These are phyloP conservation scores for Hibiscus syriacus DNA, from an alignment of 345 rosid species.

Conservation along the genomic window DNA sequence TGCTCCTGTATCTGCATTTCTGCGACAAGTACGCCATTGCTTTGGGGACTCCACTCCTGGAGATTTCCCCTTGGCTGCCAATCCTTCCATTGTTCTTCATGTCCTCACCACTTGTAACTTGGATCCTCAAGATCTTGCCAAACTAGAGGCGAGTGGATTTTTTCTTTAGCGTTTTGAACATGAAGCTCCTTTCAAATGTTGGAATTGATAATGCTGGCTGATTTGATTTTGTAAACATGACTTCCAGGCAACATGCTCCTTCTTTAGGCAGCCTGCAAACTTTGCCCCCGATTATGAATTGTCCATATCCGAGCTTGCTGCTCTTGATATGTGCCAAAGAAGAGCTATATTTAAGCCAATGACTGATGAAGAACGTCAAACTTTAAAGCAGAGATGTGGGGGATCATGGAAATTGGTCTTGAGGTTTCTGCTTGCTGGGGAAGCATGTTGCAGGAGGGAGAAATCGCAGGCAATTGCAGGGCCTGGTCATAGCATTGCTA, in stretches of 20 bases:
- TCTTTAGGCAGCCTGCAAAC: slow-evolving; percentile 92
- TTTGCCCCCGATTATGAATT: slow-evolving; percentile 69
- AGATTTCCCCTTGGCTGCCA: slow-evolving; percentile 93
- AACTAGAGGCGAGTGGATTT: slow-evolving; percentile 69
- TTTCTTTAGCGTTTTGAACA: slow-evolving; percentile 1
- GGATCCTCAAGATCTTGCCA: slow-evolving; percentile 93
- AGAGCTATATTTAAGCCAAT: slow-evolving; percentile 74
- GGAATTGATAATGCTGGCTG: slow-evolving; percentile 59
- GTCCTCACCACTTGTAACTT: slow-evolving; percentile 81
- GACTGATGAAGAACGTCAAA: slow-evolving; percentile 54
- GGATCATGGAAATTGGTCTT: slow-evolving; percentile 93
- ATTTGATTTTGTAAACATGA: slow-evolving; percentile 32
- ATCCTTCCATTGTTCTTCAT: slow-evolving; percentile 86
- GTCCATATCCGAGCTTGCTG: slow-evolving; percentile 88
- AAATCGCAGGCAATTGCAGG: slow-evolving; percentile 92
- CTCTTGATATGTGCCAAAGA: slow-evolving; percentile 80
- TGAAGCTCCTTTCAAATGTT: slow-evolving; percentile 7
- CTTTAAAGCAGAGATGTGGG: slow-evolving; percentile 71
- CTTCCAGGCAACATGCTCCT: slow-evolving; percentile 86
- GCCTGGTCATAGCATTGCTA: slow-evolving; percentile 88
- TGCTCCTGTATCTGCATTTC: slow-evolving; percentile 46
- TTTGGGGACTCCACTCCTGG: slow-evolving; percentile 81
- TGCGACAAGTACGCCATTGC: slow-evolving; percentile 70
- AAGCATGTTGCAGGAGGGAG: slow-evolving; percentile 82
- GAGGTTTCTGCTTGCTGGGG: slow-evolving; percentile 76